These are phyloP conservation scores for Boechera divaricarpa DNA, from an alignment of 345 rosid genomes.

Conservation along the genomic window DNA sequence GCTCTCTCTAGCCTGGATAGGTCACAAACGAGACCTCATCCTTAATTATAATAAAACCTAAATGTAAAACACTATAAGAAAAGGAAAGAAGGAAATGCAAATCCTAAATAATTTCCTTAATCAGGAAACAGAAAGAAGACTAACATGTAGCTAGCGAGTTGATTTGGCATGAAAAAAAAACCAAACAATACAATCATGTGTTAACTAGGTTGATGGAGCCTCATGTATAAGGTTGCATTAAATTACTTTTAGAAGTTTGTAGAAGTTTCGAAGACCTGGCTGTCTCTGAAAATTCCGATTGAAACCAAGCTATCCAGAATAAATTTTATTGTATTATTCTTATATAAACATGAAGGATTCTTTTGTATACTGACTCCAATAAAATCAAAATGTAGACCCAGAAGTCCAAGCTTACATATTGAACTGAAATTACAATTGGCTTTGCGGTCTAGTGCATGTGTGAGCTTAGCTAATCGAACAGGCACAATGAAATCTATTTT, in stretches of 20 bases:
- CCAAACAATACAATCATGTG: not conserved
- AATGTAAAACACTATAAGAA: not conserved
- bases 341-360: not conserved
- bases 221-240: constrained; percentile 19
- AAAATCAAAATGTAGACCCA: not conserved
- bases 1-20: constrained; percentile 24
- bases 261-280: constrained; percentile 1
- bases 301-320: not conserved
- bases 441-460: not conserved
- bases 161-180: not conserved
- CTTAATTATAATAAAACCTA: not conserved
- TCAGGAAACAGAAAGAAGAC: constrained; percentile 20
- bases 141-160: constrained; percentile 1
- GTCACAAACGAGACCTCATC: constrained; percentile 12
- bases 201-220: constrained; percentile 8
- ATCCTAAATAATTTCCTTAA: not conserved
- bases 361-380: constrained; percentile 6
- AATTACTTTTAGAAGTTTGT: not conserved
- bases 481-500: not conserved
- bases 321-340: not conserved
- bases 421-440: not conserved
- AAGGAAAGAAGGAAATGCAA: constrained; percentile 1
- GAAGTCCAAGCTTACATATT: not conserved
- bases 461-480: not conserved
- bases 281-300: constrained; percentile 4